Conservation (phyloP, 805 yeast species). For the Scheffersomyces spartinae region DNA sequence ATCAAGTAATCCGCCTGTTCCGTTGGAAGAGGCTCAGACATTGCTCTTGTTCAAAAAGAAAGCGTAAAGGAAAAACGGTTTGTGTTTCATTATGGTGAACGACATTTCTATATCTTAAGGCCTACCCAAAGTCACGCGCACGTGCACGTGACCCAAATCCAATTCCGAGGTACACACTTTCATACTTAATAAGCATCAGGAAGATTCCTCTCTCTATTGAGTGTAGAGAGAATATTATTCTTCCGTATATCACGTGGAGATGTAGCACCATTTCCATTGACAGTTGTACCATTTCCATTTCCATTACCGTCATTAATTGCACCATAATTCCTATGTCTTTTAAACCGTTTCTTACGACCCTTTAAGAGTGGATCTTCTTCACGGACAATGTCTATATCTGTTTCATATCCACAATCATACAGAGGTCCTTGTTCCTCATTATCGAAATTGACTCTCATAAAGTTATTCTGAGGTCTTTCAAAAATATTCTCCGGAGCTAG, state of each 20-base stretch:
- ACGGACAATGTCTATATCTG: conserved; percentile 25
- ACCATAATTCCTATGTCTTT: conserved; percentile 11
- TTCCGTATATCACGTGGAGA: conserved; percentile 17
- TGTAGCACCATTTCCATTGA: conserved; percentile 3
- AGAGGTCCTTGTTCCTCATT: conserved; percentile 13
- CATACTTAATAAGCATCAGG: conserved; percentile 7
- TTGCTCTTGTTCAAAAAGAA: background rate
- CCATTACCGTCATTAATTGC: conserved; percentile 4
- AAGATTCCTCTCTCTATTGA: conserved; percentile 12
- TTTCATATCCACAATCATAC: conserved; percentile 30
- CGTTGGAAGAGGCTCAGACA: background rate
- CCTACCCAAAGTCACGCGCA: no score
- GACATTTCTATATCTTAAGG: conserved; percentile 12
- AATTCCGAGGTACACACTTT: no score
- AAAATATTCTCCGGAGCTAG: no score
- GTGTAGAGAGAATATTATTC: conserved; percentile 5
- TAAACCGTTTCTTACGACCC: conserved; percentile 8
- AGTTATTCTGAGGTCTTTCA: no score
- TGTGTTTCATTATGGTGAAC: conserved; percentile 1
- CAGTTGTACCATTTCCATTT: conserved; percentile 1
- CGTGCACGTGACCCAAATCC: no score
- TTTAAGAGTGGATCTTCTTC: conserved; percentile 20
- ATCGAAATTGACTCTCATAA: conserved; percentile 25
- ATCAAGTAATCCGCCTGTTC: background rate
- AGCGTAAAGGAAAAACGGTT: background rate